Evolutionary conservation across 2,329 filamentous ascomycete genomes (phyloP).

Genomic region (Graphiopsis chlorocephala): DNA sequence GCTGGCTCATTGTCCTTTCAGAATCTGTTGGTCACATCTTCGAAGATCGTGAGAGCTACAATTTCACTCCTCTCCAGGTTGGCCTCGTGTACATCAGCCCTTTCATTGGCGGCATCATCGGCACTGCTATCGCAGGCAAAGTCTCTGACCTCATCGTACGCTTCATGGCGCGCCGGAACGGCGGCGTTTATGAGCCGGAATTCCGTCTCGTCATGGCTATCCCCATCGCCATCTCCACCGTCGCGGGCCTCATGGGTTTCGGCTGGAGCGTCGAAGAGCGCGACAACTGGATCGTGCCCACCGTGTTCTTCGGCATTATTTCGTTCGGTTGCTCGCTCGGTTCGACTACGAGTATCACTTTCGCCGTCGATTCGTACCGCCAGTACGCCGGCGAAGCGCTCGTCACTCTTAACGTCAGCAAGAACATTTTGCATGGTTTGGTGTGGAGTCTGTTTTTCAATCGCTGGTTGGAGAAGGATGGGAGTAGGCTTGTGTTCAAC

Average conservation of each 20-base stretch:
- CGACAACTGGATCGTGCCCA: conserved; percentile 86
- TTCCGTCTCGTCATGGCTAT: conserved; percentile 85
- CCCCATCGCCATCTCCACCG: conserved; percentile 74
- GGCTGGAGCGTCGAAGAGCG: conserved; percentile 81
- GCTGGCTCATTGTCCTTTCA: conserved; percentile 93
- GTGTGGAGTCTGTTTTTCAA: conserved; percentile 88
- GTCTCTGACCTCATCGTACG: conserved; percentile 82
- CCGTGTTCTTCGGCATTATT: conserved; percentile 86
- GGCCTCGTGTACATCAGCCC: conserved; percentile 88
- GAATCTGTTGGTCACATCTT: conserved; percentile 83
- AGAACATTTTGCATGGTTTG: conserved; percentile 89
- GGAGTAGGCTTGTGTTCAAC: conserved; percentile 74
- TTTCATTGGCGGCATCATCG: conserved; percentile 82
- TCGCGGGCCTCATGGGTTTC: conserved; percentile 87
- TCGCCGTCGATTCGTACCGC: conserved; percentile 88
- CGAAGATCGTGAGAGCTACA: conserved; percentile 65
- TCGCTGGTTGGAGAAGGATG: conserved; percentile 73
- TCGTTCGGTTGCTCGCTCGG: conserved; percentile 90
- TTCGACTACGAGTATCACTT: conserved; percentile 88
- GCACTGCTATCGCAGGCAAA: conserved; percentile 87
- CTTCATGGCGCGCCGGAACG: conserved; percentile 78
- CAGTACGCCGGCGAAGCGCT: conserved; percentile 92
- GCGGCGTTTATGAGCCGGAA: conserved; percentile 93
- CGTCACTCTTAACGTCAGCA: conserved; percentile 90
- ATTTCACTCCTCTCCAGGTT: conserved; percentile 76